Base-by-base conservation (phyloP, 2,329 filamentous ascomycete species). In the Sporothrix mexicana region DNA sequence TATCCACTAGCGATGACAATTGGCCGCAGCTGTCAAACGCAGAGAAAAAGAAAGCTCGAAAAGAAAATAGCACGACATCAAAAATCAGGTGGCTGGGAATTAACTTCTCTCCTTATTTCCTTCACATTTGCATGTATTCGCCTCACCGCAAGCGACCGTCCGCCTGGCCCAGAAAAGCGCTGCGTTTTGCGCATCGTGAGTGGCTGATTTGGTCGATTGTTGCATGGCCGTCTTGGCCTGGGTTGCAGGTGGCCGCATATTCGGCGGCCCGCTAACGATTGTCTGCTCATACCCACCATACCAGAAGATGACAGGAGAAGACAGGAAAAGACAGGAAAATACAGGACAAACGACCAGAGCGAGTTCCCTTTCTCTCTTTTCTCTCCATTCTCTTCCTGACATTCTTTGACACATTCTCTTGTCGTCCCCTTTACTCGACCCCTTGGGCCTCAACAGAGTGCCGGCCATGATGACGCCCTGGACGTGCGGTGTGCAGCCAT, bases 201-300 rank as follows among this genome's bases (percentile, higher is more conserved):
- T 73, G 69, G 72, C 64, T 36, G 30, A 36, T 36, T 36, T 36
- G 30, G 30, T 36, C 30, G 30, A 36, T 36, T 36, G 30, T 36
- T 36, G 30, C 10, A 47, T 41, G 47, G 69, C n/a, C 41, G n/a
- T 41, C 57, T 51, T 68, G 64, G 45, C 41, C 62, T 68, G 51
- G 64, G n/a, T 53, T 74, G 70, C 73, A 74, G 73, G 62, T 25
- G 74, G 74, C 71, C 74, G 74, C 74, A 76, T 74, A 73, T 72
- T 75, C 66, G 45, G 69, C 69, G 71, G 73, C 73, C 74, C 73
- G 73, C 73, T 74, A 72, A 23, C 61, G 23, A 47, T 36, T 49
- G 41, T n/a, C 57, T 71, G 43, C 30, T 55, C 49, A 41, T 62
- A n/a, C 43, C 47, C 47, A 51, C 30, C 59, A 23, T 17, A 23